Evolutionary conservation across 306 rosid species (phyloP).

Genomic region (Oemleria cerasiformis): DNA sequence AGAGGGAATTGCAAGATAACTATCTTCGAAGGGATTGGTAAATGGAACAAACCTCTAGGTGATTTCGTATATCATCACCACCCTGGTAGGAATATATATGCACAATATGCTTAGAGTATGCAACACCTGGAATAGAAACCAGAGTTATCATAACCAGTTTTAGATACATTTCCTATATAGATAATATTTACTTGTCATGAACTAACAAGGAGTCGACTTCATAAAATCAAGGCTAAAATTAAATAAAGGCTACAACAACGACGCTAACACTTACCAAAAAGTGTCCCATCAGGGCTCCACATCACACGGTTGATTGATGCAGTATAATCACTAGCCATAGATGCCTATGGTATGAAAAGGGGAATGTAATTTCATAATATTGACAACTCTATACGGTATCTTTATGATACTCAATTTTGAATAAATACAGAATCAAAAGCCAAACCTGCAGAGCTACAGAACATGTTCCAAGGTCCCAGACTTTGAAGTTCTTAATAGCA

Average conservation of each 20-base stretch:
- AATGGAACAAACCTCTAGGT: slow-evolving; percentile 71
- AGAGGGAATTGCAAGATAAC: slow-evolving; percentile 18
- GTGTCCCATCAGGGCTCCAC: slow-evolving; percentile 96
- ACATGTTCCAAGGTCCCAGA: slow-evolving; percentile 69
- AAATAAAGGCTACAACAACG: slow-evolving; percentile 8
- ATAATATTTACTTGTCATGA: not conserved
- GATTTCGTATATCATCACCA: slow-evolving; percentile 82
- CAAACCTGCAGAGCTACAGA: slow-evolving; percentile 80
- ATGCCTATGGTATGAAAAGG: slow-evolving; percentile 51
- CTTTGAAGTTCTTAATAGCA: slow-evolving; percentile 74
- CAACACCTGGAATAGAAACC: slow-evolving; percentile 71
- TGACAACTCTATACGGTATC: slow-evolving; percentile 6
- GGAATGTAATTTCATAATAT: slow-evolving; percentile 24
- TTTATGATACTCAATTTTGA: slow-evolving; percentile 15
- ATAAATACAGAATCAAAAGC: slow-evolving; percentile 17
- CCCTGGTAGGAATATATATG: slow-evolving; percentile 90
- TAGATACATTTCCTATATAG: slow-evolving; percentile 13
- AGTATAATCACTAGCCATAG: slow-evolving; percentile 67
- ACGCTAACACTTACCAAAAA: slow-evolving; percentile 60
- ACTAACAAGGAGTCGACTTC: slow-evolving; percentile 16
- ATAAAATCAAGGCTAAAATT: not conserved
- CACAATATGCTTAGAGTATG: slow-evolving; percentile 93
- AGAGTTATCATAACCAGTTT: slow-evolving; percentile 18
- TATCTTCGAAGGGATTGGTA: slow-evolving; percentile 16
- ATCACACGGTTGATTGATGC: slow-evolving; percentile 87